Conservation (phyloP, 1,139 yeast species). For the Taiozyma onychis region DNA sequence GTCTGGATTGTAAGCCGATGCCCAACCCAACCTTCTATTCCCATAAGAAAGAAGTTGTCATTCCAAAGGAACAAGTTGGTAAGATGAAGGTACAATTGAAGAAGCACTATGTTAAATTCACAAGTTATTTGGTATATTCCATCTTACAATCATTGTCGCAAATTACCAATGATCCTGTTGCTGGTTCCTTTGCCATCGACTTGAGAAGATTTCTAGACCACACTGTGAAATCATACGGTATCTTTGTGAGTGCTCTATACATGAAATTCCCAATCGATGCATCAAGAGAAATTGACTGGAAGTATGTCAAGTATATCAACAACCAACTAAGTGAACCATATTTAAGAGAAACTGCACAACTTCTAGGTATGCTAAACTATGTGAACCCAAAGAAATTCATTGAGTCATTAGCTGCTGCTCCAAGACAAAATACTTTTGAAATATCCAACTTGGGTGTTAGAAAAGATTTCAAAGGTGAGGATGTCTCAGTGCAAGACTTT, state of each 20-base stretch:
- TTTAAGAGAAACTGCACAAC: not conserved
- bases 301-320: not conserved
- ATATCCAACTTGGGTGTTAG: constrained; percentile 1
- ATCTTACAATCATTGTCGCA: not conserved
- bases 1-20: not conserved
- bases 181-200: not conserved
- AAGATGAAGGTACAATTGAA: not conserved
- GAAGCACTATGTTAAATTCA: not conserved
- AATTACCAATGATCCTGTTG: not conserved
- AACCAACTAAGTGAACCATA: not conserved
- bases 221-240: not conserved
- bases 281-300: not conserved
- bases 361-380: constrained; percentile 1
- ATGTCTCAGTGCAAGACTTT: not conserved
- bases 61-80: not conserved
- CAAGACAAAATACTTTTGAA: not conserved
- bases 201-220: not conserved
- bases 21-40: not conserved
- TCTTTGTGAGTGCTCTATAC: not conserved
- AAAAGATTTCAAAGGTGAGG: not conserved
- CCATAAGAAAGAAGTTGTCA: not conserved
- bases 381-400: not conserved
- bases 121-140: not conserved
- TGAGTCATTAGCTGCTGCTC: not conserved
- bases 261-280: not conserved